Evolutionary conservation across 495 filamentous ascomycete genomes (phyloP).

Genomic region (Xylaria intraflava): DNA sequence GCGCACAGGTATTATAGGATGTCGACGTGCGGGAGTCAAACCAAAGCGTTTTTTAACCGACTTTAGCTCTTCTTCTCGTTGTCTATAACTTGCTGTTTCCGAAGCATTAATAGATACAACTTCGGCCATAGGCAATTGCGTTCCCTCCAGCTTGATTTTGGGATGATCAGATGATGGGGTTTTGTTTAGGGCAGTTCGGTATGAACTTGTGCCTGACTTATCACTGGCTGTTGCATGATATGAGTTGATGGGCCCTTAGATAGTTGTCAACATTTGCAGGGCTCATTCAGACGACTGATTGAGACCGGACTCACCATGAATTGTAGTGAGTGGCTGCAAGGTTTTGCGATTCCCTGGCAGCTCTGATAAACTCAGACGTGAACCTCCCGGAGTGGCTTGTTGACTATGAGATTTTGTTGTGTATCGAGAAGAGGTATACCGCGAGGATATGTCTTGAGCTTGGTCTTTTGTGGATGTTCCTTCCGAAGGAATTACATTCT

Average conservation of each 20-base stretch:
- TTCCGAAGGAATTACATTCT: neutral
- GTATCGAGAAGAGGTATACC: slow-evolving; percentile 21
- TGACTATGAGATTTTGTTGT: slow-evolving; percentile 18
- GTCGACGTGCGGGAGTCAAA: slow-evolving; percentile 22
- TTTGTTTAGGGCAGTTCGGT: slow-evolving; percentile 22
- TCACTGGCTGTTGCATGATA: slow-evolving; percentile 21
- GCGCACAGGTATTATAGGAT: slow-evolving; percentile 19
- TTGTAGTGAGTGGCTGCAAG: slow-evolving; percentile 8
- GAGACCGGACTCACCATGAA: slow-evolving; percentile 14
- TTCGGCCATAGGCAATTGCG: slow-evolving; percentile 2
- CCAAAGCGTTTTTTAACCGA: slow-evolving; percentile 29
- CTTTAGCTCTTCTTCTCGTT: slow-evolving; percentile 21
- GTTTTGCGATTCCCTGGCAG: slow-evolving; percentile 12
- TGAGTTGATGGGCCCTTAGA: slow-evolving; percentile 14
- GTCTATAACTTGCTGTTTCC: slow-evolving; percentile 19
- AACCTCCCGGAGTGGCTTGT: slow-evolving; percentile 13
- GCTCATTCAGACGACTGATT: neutral
- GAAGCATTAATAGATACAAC: slow-evolving; percentile 13
- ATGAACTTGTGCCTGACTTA: slow-evolving; percentile 24
- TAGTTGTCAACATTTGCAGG: slow-evolving; percentile 2
- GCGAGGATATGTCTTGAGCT: slow-evolving; percentile 15
- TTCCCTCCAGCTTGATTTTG: neutral
- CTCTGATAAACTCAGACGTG: slow-evolving; percentile 14
- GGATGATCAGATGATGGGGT: slow-evolving; percentile 12
- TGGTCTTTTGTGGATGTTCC: neutral